Conservation (phyloP, 257 asterid species). For the Lycium ferocissimum region DNA sequence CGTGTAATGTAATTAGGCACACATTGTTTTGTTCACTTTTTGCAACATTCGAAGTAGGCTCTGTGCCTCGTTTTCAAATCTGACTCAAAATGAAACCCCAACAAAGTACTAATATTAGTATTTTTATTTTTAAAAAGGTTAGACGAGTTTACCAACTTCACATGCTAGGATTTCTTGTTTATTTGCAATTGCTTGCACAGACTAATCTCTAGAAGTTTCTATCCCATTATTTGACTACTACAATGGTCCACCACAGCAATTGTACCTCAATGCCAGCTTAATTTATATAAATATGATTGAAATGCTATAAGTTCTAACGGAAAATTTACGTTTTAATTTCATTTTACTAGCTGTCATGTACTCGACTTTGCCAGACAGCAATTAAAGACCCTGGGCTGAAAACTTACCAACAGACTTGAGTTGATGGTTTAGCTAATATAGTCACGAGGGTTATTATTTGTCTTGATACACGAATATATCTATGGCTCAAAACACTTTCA, state of each 20-base stretch:
- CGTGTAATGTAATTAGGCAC: not conserved
- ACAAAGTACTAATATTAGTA: not conserved
- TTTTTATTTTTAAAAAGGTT: not conserved
- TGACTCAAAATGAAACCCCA: not conserved
- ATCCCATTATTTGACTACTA: not conserved
- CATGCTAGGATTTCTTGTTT: not conserved
- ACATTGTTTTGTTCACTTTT: conserved; percentile 28
- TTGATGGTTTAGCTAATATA: conserved; percentile 13
- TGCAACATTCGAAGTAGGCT: conserved; percentile 18
- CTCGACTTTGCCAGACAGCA: conserved; percentile 26
- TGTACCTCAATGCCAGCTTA: conserved; percentile 28
- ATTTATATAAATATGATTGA: not conserved
- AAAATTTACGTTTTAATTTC: not conserved
- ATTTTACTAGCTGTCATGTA: conserved; percentile 20
- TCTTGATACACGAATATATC: not conserved
- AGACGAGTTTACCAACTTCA: not conserved
- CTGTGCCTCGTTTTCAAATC: not conserved
- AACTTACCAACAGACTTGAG: not conserved
- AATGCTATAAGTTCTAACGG: not conserved
- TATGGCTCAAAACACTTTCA: not conserved
- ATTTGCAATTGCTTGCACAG: not conserved
- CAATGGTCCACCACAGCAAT: conserved; percentile 23
- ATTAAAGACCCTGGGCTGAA: conserved; percentile 16
- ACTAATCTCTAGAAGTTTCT: conserved; percentile 19
- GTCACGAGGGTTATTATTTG: not conserved